Evolutionary conservation across 306 rosid species (phyloP).

Genomic region (Medicago lupulina): DNA sequence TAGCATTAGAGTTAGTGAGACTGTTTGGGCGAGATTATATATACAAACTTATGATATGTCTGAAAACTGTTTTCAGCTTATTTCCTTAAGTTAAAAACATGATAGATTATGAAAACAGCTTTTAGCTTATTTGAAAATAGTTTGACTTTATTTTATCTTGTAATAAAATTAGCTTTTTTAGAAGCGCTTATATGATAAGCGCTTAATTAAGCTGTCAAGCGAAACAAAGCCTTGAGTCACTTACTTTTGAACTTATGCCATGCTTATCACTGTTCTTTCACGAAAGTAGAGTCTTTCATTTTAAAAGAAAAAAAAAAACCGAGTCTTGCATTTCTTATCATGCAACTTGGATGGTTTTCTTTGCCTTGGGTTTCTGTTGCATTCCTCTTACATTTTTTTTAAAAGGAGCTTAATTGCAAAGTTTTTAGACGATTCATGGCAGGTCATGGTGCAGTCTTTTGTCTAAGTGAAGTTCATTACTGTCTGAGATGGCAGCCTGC

Average conservation of each 20-base stretch:
- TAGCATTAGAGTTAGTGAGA: not conserved
- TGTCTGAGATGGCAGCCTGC: not conserved
- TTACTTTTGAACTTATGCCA: conserved; percentile 1
- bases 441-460: not conserved
- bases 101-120: not conserved
- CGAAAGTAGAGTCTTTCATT: not conserved
- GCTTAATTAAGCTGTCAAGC: not conserved
- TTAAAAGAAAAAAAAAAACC: not conserved
- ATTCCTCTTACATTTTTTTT: not conserved
- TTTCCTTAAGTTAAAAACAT: not conserved
- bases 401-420: not conserved
- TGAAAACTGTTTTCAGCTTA: not conserved
- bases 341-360: not conserved
- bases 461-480: not conserved
- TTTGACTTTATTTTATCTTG: not conserved
- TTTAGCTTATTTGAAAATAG: not conserved
- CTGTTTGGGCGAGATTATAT: not conserved
- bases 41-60: not conserved
- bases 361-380: not conserved
- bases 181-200: not conserved
- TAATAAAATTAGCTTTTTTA: not conserved
- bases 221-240: not conserved
- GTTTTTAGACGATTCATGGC: not conserved
- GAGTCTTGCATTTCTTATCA: not conserved
- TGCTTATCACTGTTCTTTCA: conserved; percentile 8